Conservation (phyloP, 1,139 yeast genomes). For the Lizanozyma gosingica region DNA sequence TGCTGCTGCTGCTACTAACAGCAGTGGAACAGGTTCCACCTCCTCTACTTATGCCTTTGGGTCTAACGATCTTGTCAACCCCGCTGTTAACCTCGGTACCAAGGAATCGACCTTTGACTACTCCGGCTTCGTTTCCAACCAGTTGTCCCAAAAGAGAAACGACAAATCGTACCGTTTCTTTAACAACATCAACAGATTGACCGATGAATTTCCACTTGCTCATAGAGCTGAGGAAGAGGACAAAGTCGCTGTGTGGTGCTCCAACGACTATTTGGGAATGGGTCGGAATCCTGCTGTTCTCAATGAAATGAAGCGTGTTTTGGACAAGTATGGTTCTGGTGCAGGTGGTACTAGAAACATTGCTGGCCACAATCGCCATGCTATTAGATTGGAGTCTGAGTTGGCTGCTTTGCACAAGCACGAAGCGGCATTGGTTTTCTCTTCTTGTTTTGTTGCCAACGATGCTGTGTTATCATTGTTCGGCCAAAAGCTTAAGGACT, state of each 20-base stretch:
- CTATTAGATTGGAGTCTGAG: conserved; percentile 77
- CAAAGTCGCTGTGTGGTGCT: conserved; percentile 97
- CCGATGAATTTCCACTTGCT: conserved; percentile 87
- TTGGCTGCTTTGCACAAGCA: conserved; percentile 88
- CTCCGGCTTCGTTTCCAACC: conserved; percentile 51
- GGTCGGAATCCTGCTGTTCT: conserved; percentile 71
- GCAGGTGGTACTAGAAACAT: conserved; percentile 99
- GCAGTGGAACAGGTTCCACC: conserved; percentile 16
- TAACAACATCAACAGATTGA: conserved; percentile 93
- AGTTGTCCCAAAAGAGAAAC: conserved; percentile 61
- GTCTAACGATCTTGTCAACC: conserved; percentile 20
- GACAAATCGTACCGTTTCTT: conserved; percentile 94
- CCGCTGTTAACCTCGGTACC: conserved; percentile 18
- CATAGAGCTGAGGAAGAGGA: conserved; percentile 69
- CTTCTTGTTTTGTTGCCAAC: conserved; percentile 94
- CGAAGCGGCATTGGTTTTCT: conserved; percentile 89
- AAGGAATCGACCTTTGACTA: conserved; percentile 53
- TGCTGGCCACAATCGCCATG: conserved; percentile 93
- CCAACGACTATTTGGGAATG: conserved; percentile 95
- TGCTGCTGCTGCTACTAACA: conserved; percentile 31
- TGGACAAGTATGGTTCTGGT: conserved; percentile 92
- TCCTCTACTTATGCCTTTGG: conserved; percentile 28
- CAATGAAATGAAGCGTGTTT: conserved; percentile 66
- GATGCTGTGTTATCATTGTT: conserved; percentile 91
- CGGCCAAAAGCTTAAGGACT: conserved; percentile 82